Evolutionary conservation across 805 yeast species (phyloP).

Genomic region (Pichia gijzeniarum): DNA sequence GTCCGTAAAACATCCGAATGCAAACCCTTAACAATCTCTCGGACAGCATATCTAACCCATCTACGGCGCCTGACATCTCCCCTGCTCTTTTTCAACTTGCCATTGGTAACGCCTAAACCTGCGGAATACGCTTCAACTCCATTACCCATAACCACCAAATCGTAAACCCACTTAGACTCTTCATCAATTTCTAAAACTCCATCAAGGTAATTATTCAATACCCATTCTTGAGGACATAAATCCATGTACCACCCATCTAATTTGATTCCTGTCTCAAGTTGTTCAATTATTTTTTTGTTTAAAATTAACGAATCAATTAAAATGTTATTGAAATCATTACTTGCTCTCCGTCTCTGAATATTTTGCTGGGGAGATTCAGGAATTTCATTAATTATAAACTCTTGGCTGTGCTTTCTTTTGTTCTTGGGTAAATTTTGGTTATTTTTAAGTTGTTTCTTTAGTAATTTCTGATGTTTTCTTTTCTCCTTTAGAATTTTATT

Average conservation of each 20-base stretch:
- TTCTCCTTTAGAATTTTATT: slow-evolving; percentile 7
- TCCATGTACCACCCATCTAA: slow-evolving; percentile 58
- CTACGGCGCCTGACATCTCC: slow-evolving; percentile 56
- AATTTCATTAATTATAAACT: neutral
- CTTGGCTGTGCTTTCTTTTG: neutral
- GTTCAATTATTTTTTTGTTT: slow-evolving; percentile 10
- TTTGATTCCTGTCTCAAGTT: slow-evolving; percentile 13
- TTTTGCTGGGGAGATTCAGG: slow-evolving; percentile 1
- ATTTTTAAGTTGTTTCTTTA: slow-evolving; percentile 5
- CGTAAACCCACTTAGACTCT: slow-evolving; percentile 86
- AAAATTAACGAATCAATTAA: slow-evolving; percentile 8
- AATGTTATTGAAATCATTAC: slow-evolving; percentile 10
- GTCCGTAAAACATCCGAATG: slow-evolving; percentile 1
- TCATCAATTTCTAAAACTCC: slow-evolving; percentile 57
- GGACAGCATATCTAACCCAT: slow-evolving; percentile 48
- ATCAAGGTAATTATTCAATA: slow-evolving; percentile 38
- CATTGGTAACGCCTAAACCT: slow-evolving; percentile 19
- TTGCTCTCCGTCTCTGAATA: slow-evolving; percentile 7
- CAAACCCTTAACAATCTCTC: slow-evolving; percentile 16
- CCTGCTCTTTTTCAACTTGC: slow-evolving; percentile 21
- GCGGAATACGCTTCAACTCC: slow-evolving; percentile 18
- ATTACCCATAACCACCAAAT: slow-evolving; percentile 29
- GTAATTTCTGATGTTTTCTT: neutral
- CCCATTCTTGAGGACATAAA: slow-evolving; percentile 60
- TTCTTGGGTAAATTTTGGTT: neutral